Evolutionary conservation across 108 stramenopile species (phyloP), one percentile per base, ranked within the genome.

Genomic region (Schizochytrium sp.): DNA sequence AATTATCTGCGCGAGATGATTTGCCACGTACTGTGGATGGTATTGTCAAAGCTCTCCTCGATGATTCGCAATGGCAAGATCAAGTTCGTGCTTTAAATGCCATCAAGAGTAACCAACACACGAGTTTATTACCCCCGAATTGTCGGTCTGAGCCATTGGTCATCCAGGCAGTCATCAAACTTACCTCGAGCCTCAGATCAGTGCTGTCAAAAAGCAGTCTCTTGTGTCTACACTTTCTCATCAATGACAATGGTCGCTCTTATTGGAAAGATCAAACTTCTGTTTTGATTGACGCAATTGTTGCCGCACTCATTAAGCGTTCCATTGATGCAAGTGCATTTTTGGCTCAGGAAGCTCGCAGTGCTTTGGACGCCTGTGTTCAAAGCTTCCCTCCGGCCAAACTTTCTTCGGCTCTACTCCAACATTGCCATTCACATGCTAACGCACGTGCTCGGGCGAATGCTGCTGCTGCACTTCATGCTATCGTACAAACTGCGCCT

Each of bases 1-100:
- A 69, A 44, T 15, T 69, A 7, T 83, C 76, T 47, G 76, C 50
- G 47, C 76, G 53, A 46, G 50, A 49, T 5, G 40, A 38, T 10
- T 53, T 83, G 53, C 76, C 76, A 5, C 38, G n/a, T n/a, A 55
- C 76, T 7, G 45, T 50, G 15, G 76, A 83, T 2, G 76, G 76
- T 0, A 10, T 83, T 38, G 76, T 83, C 47, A 83, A 83, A 53
- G n/a, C 55, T 40, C 40, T 83, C n/a, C 50, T 55, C 17, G 76
- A 83, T 42, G 76, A 83, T n/a, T 83, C 76, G 76, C 50, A 83
- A 10, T 83, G 76, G 76, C 76, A 83, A 28, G 76, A 55, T 42
- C 76, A 83, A 53, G 50, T 83, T 0, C 76, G 53, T 5, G 76
- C 55, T 10, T 40, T 83, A 5, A 83, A 83, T 53, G 76, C 76